Base-by-base conservation (phyloP, 2,329 filamentous ascomycete genomes). In the Thelonectria discophora region DNA sequence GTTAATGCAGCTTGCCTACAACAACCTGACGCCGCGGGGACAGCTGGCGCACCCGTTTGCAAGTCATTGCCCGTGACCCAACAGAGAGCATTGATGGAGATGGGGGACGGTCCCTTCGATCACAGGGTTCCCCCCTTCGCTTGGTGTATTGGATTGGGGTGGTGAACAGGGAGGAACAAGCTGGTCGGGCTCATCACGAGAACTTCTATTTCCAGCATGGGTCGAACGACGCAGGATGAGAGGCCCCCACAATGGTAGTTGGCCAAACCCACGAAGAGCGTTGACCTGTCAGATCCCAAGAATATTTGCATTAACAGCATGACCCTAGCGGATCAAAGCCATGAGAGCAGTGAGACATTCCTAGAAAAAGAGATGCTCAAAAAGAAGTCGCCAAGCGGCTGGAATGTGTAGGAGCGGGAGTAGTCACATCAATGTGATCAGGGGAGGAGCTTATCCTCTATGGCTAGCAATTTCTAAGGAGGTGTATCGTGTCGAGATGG, bases 261-360 rank as follows among this genome's bases (percentile, higher is more conserved):
- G 37, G n/a, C n/a, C n/a, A n/a, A n/a, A 56, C 50, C 55, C 61
- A 57, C 58, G 60, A 47, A 46, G 64, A 48, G 54, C 60, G 63
- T 60, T 67, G 67, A 68, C 69, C 62, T 71, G 69, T 70, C 65
- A 70, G 67, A 71, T 69, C 65, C 65, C 61, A 62, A 63, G 60
- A 48, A 50, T 58, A 55, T 24, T 24, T 24, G 4, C 24, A 24
- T 7, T 4, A 60, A 53, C 55, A 58, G 55, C 56, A 48, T 48
- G 57, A 65, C 64, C 65, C 61, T 27, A 58, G 55, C 53, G 42
- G 61, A 63, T 55, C 57, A 55, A 62, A 65, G 58, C 21, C 18
- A 48, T 49, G n/a, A n/a, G 57, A 45, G 43, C 43, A 59, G 32
- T 37, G 50, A 59, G 57, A 59, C 50, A 59, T 49, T 48, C 40